Base-by-base conservation (phyloP, 2,329 filamentous ascomycete genomes). In the Pyrenochaeta sp. region DNA sequence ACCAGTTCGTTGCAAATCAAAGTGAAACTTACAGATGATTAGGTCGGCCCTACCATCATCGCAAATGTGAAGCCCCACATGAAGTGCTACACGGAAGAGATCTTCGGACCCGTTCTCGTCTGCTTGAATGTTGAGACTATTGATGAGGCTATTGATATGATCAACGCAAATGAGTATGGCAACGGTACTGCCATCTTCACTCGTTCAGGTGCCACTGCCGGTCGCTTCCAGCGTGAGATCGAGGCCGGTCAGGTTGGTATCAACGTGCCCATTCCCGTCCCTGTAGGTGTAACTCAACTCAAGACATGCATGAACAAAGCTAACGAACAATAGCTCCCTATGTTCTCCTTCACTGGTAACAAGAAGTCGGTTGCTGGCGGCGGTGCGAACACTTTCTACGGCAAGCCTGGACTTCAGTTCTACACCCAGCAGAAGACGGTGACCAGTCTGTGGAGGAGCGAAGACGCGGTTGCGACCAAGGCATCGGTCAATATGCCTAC, bases 341-440 rank as follows among this genome's bases (percentile, higher is more conserved):
- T 84, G 80, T 84, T 84, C 73, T 79, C 75, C 48, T 84, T 84
- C 71, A 86, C 83, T 2, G 83, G 83, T 13, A 86, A 86, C 70
- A 82, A 99, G 86, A 92, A 88, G 81, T 90, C 86, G 65, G 81
- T 97, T 44, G 94, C 94, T 1, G 94, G 93, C 41, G 92, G 92
- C 38, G 93, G 94, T 49, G 88, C 89, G 24, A 96, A 84, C 76
- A 96, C 91, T 11, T 97, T 99, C 72, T 99, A 99, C 74, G 94
- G 94, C 57, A 88, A 89, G 74, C 90, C 91, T 1, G 94, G 93
- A 17, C 75, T 99, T 69, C 86, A 89, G 68, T 99, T 99, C 71
- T 97, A 96, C 74, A 99, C 94, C 3, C 94, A 97, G 77, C 83
- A 89, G 68, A 97, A 99, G 88, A 99, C 94, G 3, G 94, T 99